Conservation (phyloP, 495 filamentous ascomycete species). For the Aspergillus sparsus region DNA sequence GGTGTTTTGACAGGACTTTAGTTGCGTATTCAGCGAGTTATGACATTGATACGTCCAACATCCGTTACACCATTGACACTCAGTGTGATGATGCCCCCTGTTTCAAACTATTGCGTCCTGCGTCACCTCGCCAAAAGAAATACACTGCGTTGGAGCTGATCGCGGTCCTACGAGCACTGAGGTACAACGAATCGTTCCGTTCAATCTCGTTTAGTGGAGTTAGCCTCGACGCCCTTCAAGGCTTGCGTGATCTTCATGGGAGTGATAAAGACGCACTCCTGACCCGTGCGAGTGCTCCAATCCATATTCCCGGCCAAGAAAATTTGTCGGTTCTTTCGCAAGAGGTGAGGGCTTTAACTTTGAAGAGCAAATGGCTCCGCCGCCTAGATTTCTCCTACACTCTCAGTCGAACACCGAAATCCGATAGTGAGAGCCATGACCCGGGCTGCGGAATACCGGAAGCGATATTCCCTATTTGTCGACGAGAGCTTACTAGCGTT, state of each 20-base stretch:
- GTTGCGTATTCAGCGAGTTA: slow-evolving; percentile 85
- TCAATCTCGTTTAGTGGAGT: slow-evolving; percentile 82
- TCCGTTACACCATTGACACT: slow-evolving; percentile 74
- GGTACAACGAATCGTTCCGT: slow-evolving; percentile 89
- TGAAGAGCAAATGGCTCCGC: slow-evolving; percentile 64
- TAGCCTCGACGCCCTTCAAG: slow-evolving; percentile 66
- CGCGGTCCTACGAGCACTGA: slow-evolving; percentile 80
- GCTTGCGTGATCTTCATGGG: slow-evolving; percentile 60
- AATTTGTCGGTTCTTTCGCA: slow-evolving; percentile 67
- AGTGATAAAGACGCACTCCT: slow-evolving; percentile 62
- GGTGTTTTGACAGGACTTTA: slow-evolving; percentile 78
- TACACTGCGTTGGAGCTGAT: slow-evolving; percentile 78
- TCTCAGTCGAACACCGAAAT: slow-evolving; percentile 52
- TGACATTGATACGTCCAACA: slow-evolving; percentile 67
- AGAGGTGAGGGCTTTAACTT: slow-evolving; percentile 69
- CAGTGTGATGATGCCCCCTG: slow-evolving; percentile 77
- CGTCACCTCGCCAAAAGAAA: slow-evolving; percentile 49
- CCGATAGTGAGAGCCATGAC: slow-evolving; percentile 57
- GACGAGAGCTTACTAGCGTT: slow-evolving; percentile 69
- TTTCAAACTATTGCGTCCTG: slow-evolving; percentile 75
- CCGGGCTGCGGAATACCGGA: slow-evolving; percentile 77
- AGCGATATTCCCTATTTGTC: slow-evolving; percentile 75
- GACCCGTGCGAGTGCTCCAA: slow-evolving; percentile 55
- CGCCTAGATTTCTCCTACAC: slow-evolving; percentile 65
- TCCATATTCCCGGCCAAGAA: slow-evolving; percentile 60